These are phyloP conservation scores for Aspergillus sp. DNA, from an alignment of 2,329 filamentous ascomycete genomes.

Conservation along the genomic window DNA sequence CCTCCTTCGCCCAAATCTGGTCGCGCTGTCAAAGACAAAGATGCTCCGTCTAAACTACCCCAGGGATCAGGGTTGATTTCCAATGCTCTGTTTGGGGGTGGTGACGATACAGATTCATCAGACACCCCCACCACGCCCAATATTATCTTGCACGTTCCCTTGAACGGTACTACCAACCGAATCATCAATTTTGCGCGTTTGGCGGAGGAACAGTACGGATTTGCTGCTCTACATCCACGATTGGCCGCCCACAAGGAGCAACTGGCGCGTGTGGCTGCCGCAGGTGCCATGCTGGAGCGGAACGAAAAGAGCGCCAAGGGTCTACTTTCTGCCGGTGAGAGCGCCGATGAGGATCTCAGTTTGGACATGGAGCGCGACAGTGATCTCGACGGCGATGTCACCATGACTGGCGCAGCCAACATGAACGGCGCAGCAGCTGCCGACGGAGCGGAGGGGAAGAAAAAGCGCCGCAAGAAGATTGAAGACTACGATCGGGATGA, in stretches of 20 bases:
- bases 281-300: conserved; percentile 76
- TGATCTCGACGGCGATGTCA: conserved; percentile 44
- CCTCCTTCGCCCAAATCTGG: conserved; percentile 50
- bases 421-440: conserved; percentile 51
- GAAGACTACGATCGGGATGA: conserved; percentile 63
- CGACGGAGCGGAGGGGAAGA: conserved; percentile 58
- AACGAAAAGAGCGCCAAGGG: conserved; percentile 62
- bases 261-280: conserved; percentile 79
- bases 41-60: conserved; percentile 49
- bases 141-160: conserved; percentile 75
- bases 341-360: conserved; percentile 70
- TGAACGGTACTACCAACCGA: conserved; percentile 76
- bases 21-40: conserved; percentile 52
- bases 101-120: conserved; percentile 39
- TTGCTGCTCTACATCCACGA: conserved; percentile 86
- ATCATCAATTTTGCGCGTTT: conserved; percentile 93
- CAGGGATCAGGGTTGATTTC: conserved; percentile 59
- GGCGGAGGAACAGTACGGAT: conserved; percentile 89
- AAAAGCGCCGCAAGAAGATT: conserved; percentile 64
- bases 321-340: conserved; percentile 61
- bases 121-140: conserved; percentile 53
- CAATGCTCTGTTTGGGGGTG: conserved; percentile 53
- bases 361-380: conserved; percentile 74
- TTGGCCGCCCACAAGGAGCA: conserved; percentile 82
- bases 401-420: conserved; percentile 39